A percentile compares a stretch with the other conserved stretches of the same genome.
Conservation (phyloP, 1,139 yeast genomes). For the Candida smagusa region DNA sequence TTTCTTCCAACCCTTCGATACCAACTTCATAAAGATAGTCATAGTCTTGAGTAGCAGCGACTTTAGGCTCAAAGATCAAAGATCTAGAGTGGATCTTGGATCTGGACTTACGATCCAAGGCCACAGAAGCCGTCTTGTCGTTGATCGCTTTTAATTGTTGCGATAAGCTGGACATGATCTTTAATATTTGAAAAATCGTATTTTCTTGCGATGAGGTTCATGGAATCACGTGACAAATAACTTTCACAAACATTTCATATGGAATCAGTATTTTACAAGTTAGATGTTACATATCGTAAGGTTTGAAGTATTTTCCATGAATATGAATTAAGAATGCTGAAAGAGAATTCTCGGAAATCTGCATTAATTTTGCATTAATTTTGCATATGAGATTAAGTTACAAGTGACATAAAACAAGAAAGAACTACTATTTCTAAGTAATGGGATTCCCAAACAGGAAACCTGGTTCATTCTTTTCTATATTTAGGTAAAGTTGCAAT, state of each 20-base stretch:
- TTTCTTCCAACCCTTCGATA: conserved; percentile 71
- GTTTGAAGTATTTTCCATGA: too few species aligned
- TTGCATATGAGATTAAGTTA: too few species aligned
- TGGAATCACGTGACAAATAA: neutral
- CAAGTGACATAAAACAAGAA: too few species aligned
- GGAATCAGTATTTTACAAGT: too few species aligned
- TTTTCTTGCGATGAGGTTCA: neutral
- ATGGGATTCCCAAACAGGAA: too few species aligned
- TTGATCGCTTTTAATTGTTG: conserved; percentile 77
- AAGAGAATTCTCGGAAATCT: too few species aligned
- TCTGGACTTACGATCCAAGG: conserved; percentile 82
- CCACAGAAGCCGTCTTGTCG: conserved; percentile 65
- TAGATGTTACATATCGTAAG: too few species aligned
- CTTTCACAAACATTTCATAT: neutral
- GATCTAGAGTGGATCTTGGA: conserved; percentile 88
- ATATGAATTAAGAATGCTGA: too few species aligned
- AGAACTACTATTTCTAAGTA: too few species aligned
- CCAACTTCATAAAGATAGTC: conserved; percentile 76
- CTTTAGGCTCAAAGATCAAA: conserved; percentile 77
- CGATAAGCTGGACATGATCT: conserved; percentile 58
- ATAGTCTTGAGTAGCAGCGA: conserved; percentile 91
- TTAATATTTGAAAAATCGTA: neutral
- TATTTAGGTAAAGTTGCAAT: too few species aligned
- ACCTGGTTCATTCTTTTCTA: too few species aligned
- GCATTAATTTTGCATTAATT: too few species aligned